Percentiles rank a stretch among this genome's conserved stretches.
Evolutionary conservation across 306 rosid genomes (phyloP).

Genomic region (Cucurbita moschata): DNA sequence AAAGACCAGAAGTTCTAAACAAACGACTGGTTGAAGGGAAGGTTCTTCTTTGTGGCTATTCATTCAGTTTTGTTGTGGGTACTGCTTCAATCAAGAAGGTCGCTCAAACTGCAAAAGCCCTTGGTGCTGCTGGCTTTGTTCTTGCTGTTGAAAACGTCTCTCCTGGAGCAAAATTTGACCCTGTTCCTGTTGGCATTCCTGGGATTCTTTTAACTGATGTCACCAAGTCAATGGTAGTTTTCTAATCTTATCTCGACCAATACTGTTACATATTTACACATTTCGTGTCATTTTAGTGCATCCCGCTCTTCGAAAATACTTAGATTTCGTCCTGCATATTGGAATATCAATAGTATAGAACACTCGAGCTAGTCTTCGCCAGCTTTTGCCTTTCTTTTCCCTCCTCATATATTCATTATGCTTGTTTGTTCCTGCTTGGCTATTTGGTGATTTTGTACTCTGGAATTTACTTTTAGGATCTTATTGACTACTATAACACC

Average conservation of each 20-base stretch:
- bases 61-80: conserved; percentile 82
- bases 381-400: not conserved
- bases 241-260: not conserved
- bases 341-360: not conserved
- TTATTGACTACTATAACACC: conserved; percentile 68
- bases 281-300: not conserved
- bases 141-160: conserved; percentile 86
- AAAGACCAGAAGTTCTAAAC: conserved; percentile 78
- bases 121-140: conserved; percentile 96
- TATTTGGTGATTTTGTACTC: conserved; percentile 13
- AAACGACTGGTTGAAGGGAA: conserved; percentile 83
- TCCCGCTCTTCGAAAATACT: not conserved
- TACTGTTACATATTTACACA: not conserved
- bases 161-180: conserved; percentile 89
- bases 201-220: conserved; percentile 80
- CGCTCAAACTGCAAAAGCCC: conserved; percentile 78
- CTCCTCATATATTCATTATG: not conserved
- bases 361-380: not conserved
- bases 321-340: not conserved
- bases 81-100: conserved; percentile 83
- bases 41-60: conserved; percentile 96
- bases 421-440: not conserved
- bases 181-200: conserved; percentile 84
- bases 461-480: conserved; percentile 49
- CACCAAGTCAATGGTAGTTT: conserved; percentile 63